These are phyloP conservation scores for Pseudozyma tsukubaensis DNA, from an alignment of 1,284 basidiomycete species.

Conservation along the genomic window DNA sequence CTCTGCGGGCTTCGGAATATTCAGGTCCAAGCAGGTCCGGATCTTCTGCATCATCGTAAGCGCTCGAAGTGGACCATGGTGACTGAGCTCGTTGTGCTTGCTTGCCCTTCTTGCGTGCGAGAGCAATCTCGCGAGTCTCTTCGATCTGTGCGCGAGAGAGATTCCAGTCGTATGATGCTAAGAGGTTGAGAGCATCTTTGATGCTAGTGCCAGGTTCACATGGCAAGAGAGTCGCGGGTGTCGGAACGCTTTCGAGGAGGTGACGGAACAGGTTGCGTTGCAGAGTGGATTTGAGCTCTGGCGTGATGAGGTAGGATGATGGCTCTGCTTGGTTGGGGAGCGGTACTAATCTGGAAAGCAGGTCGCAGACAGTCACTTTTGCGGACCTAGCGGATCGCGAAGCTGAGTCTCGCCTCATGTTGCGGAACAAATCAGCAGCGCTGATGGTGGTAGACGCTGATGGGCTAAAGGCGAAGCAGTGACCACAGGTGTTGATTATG, in stretches of 20 bases:
- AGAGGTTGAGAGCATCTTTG: slow-evolving; percentile 38
- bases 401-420: slow-evolving; percentile 28
- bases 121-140: slow-evolving; percentile 40
- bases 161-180: slow-evolving; percentile 51
- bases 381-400: slow-evolving; percentile 19
- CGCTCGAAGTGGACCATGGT: slow-evolving; percentile 38
- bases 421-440: neutral
- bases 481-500: neutral
- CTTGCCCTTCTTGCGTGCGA: slow-evolving; percentile 52
- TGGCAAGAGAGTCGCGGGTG: slow-evolving; percentile 45
- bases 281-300: slow-evolving; percentile 23
- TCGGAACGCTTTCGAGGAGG: slow-evolving; percentile 37
- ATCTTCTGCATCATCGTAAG: slow-evolving; percentile 36
- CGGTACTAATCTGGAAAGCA: slow-evolving; percentile 37
- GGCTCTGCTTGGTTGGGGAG: slow-evolving; percentile 30
- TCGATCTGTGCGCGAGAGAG: slow-evolving; percentile 56
- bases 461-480: neutral
- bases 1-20: slow-evolving; percentile 61
- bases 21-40: slow-evolving; percentile 53
- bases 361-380: slow-evolving; percentile 36
- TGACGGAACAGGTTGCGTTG: slow-evolving; percentile 32
- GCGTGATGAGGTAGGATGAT: slow-evolving; percentile 31
- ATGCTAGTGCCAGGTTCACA: slow-evolving; percentile 38
- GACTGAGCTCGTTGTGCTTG: slow-evolving; percentile 43
- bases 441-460: too few species aligned